A percentile compares a stretch with the other conserved stretches of the same genome.
These are phyloP conservation scores for Microstegium vimineum DNA, from an alignment of 176 grass and related monocot genomes.

Conservation along the genomic window DNA sequence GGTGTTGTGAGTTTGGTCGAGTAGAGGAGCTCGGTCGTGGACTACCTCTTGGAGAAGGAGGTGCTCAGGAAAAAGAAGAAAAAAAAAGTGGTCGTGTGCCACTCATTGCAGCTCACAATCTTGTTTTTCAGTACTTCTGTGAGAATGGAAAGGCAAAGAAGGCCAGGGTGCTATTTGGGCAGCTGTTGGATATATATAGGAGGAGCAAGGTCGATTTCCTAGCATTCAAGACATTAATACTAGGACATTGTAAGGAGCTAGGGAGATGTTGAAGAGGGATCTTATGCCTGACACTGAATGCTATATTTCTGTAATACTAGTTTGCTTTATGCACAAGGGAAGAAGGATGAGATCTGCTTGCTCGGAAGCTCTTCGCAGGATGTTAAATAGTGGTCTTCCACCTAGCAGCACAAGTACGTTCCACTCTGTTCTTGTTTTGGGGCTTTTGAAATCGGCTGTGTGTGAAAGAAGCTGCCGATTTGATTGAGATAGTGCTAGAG, in stretches of 20 bases:
- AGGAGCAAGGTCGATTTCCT: too few species aligned
- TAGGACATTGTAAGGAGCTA: conserved; percentile 21
- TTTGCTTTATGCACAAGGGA: conserved; percentile 54
- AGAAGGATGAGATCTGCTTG: conserved; percentile 60
- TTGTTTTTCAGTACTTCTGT: conserved; percentile 52
- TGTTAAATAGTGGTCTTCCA: conserved; percentile 67
- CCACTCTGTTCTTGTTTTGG: conserved; percentile 66
- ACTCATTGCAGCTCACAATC: conserved; percentile 75
- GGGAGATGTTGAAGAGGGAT: too few species aligned
- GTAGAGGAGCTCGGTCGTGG: conserved; percentile 72
- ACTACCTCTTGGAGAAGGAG: conserved; percentile 72
- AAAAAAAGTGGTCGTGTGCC: conserved; percentile 44
- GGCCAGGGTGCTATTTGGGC: too few species aligned
- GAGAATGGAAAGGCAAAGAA: too few species aligned
- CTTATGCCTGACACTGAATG: too few species aligned
- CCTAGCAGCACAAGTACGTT: conserved; percentile 69
- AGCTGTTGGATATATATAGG: too few species aligned
- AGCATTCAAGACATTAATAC: conserved; percentile 74
- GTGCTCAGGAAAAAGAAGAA: conserved; percentile 58
- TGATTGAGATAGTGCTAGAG: conserved; percentile 71
- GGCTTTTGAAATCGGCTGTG: conserved; percentile 55
- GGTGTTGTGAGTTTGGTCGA: conserved; percentile 34
- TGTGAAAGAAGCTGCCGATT: conserved; percentile 57
- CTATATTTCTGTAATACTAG: too few species aligned
- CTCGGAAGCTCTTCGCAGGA: conserved; percentile 62